Conservation (phyloP, 179 eudicot genomes). For the Heliamphora pulchella region DNA sequence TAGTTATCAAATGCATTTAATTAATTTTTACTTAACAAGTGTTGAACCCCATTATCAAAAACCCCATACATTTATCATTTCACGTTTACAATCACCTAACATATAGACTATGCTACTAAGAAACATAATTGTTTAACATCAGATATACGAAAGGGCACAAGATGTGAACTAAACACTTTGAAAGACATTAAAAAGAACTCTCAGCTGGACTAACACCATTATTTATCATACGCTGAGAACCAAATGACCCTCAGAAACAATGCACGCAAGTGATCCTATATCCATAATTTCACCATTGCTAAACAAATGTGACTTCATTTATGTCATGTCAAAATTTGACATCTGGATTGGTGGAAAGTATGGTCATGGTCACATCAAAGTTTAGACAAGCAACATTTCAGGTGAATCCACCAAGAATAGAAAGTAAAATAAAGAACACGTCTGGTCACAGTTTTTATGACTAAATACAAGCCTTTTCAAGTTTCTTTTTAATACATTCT, state of each 20-base stretch:
- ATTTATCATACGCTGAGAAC: background rate
- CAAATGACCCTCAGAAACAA: background rate
- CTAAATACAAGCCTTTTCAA: background rate
- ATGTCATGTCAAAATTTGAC: background rate
- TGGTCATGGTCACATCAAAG: background rate
- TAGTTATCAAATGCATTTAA: too few relatives aligned
- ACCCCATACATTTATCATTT: too few relatives aligned
- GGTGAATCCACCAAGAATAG: background rate
- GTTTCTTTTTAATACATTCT: background rate
- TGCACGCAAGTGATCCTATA: too few relatives aligned
- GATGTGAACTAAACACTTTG: background rate
- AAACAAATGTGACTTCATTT: background rate
- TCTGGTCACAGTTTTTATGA: background rate
- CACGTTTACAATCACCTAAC: too few relatives aligned
- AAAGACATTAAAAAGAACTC: background rate
- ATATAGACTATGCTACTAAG: too few relatives aligned
- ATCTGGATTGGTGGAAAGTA: background rate
- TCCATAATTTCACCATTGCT: background rate
- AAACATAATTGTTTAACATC: too few relatives aligned
- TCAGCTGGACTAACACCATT: too few relatives aligned
- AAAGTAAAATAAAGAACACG: background rate
- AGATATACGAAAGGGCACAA: background rate
- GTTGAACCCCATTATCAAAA: too few relatives aligned
- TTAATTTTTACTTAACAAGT: too few relatives aligned
- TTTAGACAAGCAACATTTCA: background rate